Evolutionary conservation across 148 eudicot species (phyloP).

Genomic region (Cornus controversa): DNA sequence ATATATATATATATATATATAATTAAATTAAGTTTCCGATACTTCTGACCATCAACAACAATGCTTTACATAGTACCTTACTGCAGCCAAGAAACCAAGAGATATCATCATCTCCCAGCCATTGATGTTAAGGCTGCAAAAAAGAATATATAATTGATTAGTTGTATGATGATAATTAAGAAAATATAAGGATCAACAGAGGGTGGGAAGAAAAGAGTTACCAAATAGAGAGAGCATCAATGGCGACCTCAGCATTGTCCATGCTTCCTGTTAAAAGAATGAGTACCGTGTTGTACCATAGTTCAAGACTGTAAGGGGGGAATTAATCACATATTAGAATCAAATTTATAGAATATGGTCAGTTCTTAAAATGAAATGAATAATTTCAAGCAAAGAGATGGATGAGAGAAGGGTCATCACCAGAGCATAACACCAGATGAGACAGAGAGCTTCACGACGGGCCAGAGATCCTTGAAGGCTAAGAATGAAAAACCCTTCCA

Average conservation of each 20-base stretch:
- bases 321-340: neutral
- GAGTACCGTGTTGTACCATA: constrained; percentile 24
- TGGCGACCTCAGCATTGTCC: constrained; percentile 31
- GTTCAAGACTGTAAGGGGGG: constrained; percentile 16
- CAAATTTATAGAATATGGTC: neutral
- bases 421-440: constrained; percentile 43
- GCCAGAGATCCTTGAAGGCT: constrained; percentile 33
- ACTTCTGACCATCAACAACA: neutral
- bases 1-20: too few relatives aligned
- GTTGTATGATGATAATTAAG: neutral
- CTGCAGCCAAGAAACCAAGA: constrained; percentile 35
- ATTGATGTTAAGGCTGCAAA: constrained; percentile 33
- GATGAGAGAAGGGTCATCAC: constrained; percentile 13
- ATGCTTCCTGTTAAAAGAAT: constrained; percentile 33
- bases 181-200: too few relatives aligned
- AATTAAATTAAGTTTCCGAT: neutral
- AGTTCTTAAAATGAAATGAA: neutral
- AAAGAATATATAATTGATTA: neutral
- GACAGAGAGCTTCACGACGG: constrained; percentile 32
- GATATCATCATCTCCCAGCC: constrained; percentile 42
- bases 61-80: constrained; percentile 18
- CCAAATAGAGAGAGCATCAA: constrained; percentile 45
- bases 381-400: neutral
- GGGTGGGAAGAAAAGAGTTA: constrained; percentile 1
- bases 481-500: constrained; percentile 39